A percentile compares a stretch with the other conserved stretches of the same genome.
These are phyloP conservation scores for Aspergillus sclerotiicarbonarius DNA, from an alignment of 495 filamentous ascomycete species.

Conservation along the genomic window DNA sequence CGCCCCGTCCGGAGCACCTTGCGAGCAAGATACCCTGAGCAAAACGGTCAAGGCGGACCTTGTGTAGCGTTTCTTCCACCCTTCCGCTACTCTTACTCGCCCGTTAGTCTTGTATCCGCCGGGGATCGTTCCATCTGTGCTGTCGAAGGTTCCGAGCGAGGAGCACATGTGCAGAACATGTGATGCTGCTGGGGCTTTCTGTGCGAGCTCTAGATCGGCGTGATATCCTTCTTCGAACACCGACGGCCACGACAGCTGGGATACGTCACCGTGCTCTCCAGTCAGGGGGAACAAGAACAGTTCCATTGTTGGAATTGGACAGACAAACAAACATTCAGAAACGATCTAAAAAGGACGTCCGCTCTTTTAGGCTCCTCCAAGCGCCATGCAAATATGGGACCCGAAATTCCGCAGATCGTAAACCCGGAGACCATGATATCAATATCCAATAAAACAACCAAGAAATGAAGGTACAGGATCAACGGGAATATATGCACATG, in stretches of 20 bases:
- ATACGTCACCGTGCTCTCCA: neutral
- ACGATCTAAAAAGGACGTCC: neutral
- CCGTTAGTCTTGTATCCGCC: neutral
- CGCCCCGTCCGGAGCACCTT: conserved; percentile 1
- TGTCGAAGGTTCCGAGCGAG: conserved; percentile 2
- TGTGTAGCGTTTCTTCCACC: conserved; percentile 7
- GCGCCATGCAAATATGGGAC: conserved; percentile 7
- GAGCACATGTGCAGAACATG: conserved; percentile 10
- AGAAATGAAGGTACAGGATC: conserved; percentile 11
- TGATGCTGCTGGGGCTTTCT: conserved; percentile 8
- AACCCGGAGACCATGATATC: neutral
- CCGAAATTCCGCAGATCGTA: neutral
- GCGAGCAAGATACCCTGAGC: neutral
- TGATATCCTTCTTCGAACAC: neutral
- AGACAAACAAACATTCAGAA: conserved; percentile 1
- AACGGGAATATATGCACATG: neutral
- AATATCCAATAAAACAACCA: conserved; percentile 14
- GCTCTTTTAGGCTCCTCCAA: neutral
- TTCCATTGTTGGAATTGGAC: neutral
- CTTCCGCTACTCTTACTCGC: conserved; percentile 6
- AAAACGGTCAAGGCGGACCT: conserved; percentile 13
- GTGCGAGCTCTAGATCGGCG: neutral
- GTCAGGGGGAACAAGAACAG: neutral
- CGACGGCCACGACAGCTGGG: neutral
- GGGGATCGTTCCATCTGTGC: conserved; percentile 4